Evolutionary conservation across 164 flowering plant genomes (phyloP), one percentile per base, ranked within the genome.

Genomic region (Pachysandra terminalis): DNA sequence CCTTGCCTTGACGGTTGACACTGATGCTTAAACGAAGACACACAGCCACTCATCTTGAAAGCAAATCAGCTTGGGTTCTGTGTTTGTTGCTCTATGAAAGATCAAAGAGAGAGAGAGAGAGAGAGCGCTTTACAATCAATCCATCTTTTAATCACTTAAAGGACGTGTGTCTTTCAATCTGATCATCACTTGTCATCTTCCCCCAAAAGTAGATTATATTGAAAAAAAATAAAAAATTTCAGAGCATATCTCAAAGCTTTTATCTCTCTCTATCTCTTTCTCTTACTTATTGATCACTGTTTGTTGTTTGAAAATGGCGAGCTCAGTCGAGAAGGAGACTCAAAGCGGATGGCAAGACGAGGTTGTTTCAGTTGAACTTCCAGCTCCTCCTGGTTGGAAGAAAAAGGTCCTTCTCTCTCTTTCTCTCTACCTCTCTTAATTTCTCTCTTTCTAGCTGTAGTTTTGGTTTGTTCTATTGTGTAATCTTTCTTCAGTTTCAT

Each of bases 341-440:
- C 37, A 58, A 14, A 58, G 35, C 1, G 37, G 37, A 26, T 26
- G 23, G n/a, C 19, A 67, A 2, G 81, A 77, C 48, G 86, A 80
- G n/a, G 79, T 75, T 40, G 66, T 81, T 51, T 74, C 82, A 26
- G 61, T 81, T 14, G 82, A 81, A 79, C 86, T 83, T 9, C 78
- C 82, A 28, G 86, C 86, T 73, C 86, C 86, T 64, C 69, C 82
- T 73, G 63, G 77, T 61, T 84, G 81, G 83, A 82, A 84, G 75
- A 82, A 82, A 74, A 37, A 79, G 83, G 84, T 82, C 49, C 66
- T 41, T 58, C 51, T 65, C 27, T 68, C 63, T 49, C 59, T 69
- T 52, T 68, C n/a, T n/a, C n/a, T n/a, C n/a, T n/a, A n/a, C n/a
- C n/a, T n/a, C n/a, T n/a, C n/a, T n/a, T n/a, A n/a, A n/a, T n/a